Conservation (phyloP, 2,329 filamentous ascomycete species). For the Teratosphaeria destructans region DNA sequence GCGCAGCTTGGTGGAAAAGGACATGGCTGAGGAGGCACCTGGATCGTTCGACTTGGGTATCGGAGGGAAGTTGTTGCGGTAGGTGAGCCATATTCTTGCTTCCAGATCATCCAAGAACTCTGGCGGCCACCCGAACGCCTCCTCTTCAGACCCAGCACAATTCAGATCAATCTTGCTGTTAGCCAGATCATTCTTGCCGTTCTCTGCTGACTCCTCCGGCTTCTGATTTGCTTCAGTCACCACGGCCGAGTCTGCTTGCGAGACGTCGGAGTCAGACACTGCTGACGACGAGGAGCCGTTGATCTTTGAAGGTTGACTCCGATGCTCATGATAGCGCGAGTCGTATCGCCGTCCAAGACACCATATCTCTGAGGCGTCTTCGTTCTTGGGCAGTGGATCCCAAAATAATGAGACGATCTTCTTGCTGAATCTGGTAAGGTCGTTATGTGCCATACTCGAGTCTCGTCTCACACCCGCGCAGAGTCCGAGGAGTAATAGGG, state of each 20-base stretch:
- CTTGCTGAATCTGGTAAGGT: conserved; percentile 63
- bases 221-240: conserved; percentile 15
- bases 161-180: conserved; percentile 11
- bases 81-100: conserved; percentile 91
- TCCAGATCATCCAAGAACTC: conserved; percentile 88
- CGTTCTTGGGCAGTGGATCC: conserved; percentile 80
- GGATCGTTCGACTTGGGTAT: conserved; percentile 73
- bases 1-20: conserved; percentile 73
- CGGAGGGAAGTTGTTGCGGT: conserved; percentile 72
- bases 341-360: conserved; percentile 57
- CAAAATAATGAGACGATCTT: conserved; percentile 84
- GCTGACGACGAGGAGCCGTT: conserved; percentile 17
- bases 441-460: conserved; percentile 36
- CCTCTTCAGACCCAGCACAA: conserved; percentile 16
- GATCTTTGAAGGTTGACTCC: conserved; percentile 3
- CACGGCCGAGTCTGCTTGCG: conserved; percentile 24
- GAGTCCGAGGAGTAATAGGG: not conserved
- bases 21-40: conserved; percentile 60
- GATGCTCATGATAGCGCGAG: conserved; percentile 17
- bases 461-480: not conserved
- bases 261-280: conserved; percentile 19
- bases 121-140: conserved; percentile 60
- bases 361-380: conserved; percentile 70
- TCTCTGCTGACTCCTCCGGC: conserved; percentile 9
- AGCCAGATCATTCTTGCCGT: conserved; percentile 14